A percentile compares a stretch with the other conserved stretches of the same genome.
phyloP scores from a whole-genome alignment of 2,329 filamentous ascomycete genomes.

The Ilyonectria sp. region DNA sequence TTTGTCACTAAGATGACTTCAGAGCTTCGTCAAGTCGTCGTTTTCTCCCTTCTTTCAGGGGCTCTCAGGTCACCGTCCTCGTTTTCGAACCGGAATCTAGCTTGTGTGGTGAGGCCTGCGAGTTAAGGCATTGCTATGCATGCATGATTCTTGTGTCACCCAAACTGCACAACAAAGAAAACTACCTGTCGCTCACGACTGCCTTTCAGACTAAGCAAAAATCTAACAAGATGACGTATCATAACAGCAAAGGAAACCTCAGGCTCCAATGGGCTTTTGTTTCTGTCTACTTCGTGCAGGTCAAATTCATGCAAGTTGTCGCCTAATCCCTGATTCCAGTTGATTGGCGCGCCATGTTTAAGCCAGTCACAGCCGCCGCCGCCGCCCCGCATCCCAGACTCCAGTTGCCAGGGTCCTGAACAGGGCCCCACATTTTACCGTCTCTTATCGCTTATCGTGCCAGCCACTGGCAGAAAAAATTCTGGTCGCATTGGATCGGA shows the following conservation, averaged over 20 bases:
- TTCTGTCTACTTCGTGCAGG: not conserved
- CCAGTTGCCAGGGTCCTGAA: conserved; percentile 30
- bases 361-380: conserved; percentile 26
- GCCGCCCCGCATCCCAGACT: conserved; percentile 30
- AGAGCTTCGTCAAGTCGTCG: not conserved
- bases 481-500: conserved; percentile 21
- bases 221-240: not conserved
- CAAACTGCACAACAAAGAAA: not conserved
- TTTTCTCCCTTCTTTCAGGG: not conserved
- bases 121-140: not conserved
- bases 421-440: conserved; percentile 33
- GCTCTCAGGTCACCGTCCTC: not conserved
- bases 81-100: not conserved
- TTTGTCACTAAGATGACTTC: conserved; percentile 23
- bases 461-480: conserved; percentile 35
- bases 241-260: not conserved
- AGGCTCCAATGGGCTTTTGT: not conserved
- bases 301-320: conserved; percentile 15
- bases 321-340: conserved; percentile 21
- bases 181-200: not conserved
- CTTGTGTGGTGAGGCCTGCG: not conserved
- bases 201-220: not conserved
- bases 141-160: not conserved
- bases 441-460: conserved; percentile 49
- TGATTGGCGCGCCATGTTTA: conserved; percentile 21